Conservation (phyloP, 2,329 filamentous ascomycete genomes). For the Graphilbum sp. region DNA sequence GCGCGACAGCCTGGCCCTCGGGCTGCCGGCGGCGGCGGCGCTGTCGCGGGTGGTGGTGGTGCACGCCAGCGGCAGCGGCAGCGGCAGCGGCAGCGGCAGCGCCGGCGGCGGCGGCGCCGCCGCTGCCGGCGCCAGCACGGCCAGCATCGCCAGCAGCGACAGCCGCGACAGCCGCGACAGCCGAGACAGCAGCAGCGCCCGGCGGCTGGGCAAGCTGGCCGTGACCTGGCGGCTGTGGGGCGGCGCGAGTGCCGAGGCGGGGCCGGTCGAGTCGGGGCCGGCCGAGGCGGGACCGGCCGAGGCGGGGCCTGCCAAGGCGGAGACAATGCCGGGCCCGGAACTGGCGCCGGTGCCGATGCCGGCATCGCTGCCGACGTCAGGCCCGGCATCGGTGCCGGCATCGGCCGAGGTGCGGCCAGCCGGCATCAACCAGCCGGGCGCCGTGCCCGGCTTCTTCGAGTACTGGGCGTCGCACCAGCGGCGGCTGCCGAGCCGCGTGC, state of each 20-base stretch:
- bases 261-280: slow-evolving; percentile 1
- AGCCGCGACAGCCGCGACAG: background rate
- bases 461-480: slow-evolving; percentile 34
- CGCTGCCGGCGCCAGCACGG: too few relatives aligned
- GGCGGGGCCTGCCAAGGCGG: background rate
- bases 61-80: slow-evolving; percentile 6
- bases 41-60: slow-evolving; percentile 3
- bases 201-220: background rate
- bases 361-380: background rate
- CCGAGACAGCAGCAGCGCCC: background rate
- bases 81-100: background rate
- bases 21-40: slow-evolving; percentile 15
- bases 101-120: background rate
- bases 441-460: slow-evolving; percentile 54
- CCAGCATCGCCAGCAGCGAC: background rate
- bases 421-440: slow-evolving; percentile 65
- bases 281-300: slow-evolving; percentile 1
- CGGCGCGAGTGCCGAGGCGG: background rate
- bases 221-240: background rate
- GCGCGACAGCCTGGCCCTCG: slow-evolving; percentile 33
- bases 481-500: slow-evolving; percentile 38
- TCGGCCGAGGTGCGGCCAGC: slow-evolving; percentile 34
- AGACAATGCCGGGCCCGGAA: background rate
- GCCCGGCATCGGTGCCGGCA: background rate
- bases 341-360: background rate